Conservation (phyloP, 441 rosid species). For the Metrosideros polymorpha region DNA sequence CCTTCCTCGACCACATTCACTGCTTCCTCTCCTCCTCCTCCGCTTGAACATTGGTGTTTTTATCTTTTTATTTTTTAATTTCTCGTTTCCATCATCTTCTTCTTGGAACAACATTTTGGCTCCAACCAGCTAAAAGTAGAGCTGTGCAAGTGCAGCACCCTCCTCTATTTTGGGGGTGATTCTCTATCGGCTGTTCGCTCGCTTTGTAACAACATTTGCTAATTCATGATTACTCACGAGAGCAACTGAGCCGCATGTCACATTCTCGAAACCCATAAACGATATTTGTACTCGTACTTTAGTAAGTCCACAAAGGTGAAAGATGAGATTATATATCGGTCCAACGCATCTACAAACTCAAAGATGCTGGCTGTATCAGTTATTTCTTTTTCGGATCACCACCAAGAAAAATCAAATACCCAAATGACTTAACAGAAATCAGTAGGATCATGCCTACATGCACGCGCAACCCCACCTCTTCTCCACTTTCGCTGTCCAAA, state of each 20-base stretch:
- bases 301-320: not conserved
- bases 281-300: not conserved
- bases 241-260: not conserved
- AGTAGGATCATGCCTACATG: not conserved
- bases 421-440: not conserved
- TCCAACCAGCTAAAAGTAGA: not conserved
- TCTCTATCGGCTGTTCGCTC: not conserved
- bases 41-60: too few relatives aligned
- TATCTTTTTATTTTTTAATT: too few relatives aligned
- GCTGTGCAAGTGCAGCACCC: too few relatives aligned
- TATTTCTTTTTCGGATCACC: not conserved
- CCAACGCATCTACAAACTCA: not conserved
- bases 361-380: not conserved
- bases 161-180: not conserved
- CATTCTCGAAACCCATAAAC: not conserved
- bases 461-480: not conserved
- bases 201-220: not conserved
- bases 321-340: too few relatives aligned
- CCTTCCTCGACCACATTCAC: conserved; percentile 60
- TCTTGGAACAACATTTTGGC: not conserved
- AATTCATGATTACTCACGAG: not conserved
- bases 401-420: not conserved
- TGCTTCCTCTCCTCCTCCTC: conserved; percentile 25
- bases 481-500: not conserved
- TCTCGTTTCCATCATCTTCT: not conserved